Evolutionary conservation across 2,329 filamentous ascomycete genomes (phyloP).

Genomic region (Teratosphaeria pseudoeucalypti): DNA sequence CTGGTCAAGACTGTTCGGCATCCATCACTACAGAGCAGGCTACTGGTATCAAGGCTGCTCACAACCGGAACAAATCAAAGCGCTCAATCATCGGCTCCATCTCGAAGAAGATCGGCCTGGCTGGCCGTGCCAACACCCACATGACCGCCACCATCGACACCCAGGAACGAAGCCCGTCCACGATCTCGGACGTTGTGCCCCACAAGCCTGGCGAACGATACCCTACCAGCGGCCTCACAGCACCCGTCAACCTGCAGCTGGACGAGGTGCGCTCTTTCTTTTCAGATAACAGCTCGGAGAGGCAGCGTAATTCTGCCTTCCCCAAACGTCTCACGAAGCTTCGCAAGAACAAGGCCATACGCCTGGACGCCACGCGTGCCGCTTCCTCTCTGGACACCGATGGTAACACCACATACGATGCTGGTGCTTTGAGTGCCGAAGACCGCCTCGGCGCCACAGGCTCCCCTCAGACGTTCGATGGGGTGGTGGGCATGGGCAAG

Average conservation of each 20-base stretch:
- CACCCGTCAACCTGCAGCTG: slow-evolving; percentile 31
- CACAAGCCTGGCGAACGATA: slow-evolving; percentile 39
- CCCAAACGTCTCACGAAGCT: slow-evolving; percentile 27
- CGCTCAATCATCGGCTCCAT: slow-evolving; percentile 27
- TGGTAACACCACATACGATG: slow-evolving; percentile 20
- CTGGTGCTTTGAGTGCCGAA: slow-evolving; percentile 14
- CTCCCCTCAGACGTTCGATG: slow-evolving; percentile 20
- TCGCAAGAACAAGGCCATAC: slow-evolving; percentile 5
- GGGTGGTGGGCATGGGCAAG: slow-evolving; percentile 27
- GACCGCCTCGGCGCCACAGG: slow-evolving; percentile 12
- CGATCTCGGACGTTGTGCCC: slow-evolving; percentile 5
- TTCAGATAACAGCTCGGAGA: slow-evolving; percentile 30
- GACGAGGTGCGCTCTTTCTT: slow-evolving; percentile 35
- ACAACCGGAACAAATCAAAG: slow-evolving; percentile 23
- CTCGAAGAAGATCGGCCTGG: slow-evolving; percentile 23
- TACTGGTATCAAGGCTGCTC: slow-evolving; percentile 16
- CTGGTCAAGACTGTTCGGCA: slow-evolving; percentile 14
- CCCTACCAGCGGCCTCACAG: slow-evolving; percentile 36
- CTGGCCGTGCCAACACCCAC: slow-evolving; percentile 7
- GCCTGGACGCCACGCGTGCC: slow-evolving; percentile 9
- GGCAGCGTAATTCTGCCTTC: slow-evolving; percentile 21
- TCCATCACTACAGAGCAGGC: slow-evolving; percentile 23
- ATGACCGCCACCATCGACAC: not conserved
- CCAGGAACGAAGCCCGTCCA: slow-evolving; percentile 2
- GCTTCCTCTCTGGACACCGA: slow-evolving; percentile 13